phyloP scores from a whole-genome alignment of 2,329 filamentous ascomycete species.

The Hypoxylon sp. region DNA sequence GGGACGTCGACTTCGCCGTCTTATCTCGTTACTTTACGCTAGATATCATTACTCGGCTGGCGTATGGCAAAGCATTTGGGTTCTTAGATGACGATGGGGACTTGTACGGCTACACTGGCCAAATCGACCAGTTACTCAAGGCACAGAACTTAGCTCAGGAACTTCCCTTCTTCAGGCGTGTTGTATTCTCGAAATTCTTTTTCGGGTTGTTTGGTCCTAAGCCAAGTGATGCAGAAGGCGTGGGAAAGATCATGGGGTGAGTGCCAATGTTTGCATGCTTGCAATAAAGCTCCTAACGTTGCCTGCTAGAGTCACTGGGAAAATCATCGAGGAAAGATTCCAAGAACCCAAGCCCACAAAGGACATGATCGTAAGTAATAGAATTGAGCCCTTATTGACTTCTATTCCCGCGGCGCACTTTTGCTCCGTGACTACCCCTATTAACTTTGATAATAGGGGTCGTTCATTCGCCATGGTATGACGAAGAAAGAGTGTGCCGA shows the following conservation, averaged over 20 bases:
- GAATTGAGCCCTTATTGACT: background rate
- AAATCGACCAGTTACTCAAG: conserved; percentile 30
- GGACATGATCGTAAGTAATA: conserved; percentile 48
- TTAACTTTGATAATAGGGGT: conserved; percentile 41
- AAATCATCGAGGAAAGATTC: conserved; percentile 40
- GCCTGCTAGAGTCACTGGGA: conserved; percentile 33
- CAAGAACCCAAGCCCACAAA: conserved; percentile 20
- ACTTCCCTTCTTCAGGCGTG: conserved; percentile 44
- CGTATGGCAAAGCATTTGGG: conserved; percentile 50
- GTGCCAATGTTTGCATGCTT: background rate
- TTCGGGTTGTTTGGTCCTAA: conserved; percentile 48
- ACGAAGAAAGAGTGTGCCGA: conserved; percentile 48
- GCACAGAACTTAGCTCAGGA: conserved; percentile 43
- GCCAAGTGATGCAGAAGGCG: conserved; percentile 43
- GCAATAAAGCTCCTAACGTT: conserved; percentile 1
- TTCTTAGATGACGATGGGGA: conserved; percentile 48
- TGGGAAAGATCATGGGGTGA: conserved; percentile 46
- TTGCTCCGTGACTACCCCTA: background rate
- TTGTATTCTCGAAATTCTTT: conserved; percentile 43
- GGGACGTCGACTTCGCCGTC: conserved; percentile 39
- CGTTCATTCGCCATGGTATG: conserved; percentile 53
- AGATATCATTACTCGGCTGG: conserved; percentile 50
- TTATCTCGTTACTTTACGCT: conserved; percentile 44
- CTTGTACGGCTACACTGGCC: conserved; percentile 44
- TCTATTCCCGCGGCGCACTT: background rate